A percentile compares a stretch with the other conserved stretches of the same genome.
Evolutionary conservation across 2,329 filamentous ascomycete genomes (phyloP).

Genomic region (Penicillium brevicompactum): DNA sequence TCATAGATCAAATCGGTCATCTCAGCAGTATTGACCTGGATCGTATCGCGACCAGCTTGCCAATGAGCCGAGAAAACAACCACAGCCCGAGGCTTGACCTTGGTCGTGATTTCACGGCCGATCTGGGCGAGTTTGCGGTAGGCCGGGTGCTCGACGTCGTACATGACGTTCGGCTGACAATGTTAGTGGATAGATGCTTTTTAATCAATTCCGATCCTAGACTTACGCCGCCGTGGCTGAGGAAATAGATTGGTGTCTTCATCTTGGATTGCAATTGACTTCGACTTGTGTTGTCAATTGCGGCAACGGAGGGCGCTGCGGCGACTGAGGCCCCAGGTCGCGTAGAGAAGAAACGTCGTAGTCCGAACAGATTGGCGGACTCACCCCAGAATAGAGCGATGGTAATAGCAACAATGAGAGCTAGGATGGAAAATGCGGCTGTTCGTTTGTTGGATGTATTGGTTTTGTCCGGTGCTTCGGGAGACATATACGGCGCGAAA

Average conservation of each 20-base stretch:
- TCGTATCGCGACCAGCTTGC: conserved; percentile 59
- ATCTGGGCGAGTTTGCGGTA: conserved; percentile 66
- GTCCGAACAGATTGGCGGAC: conserved; percentile 31
- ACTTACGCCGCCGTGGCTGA: conserved; percentile 52
- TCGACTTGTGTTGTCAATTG: neutral
- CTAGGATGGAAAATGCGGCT: conserved; percentile 19
- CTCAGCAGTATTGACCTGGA: conserved; percentile 68
- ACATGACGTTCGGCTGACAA: conserved; percentile 63
- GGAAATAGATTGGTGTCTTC: conserved; percentile 55
- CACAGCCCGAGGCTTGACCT: conserved; percentile 70
- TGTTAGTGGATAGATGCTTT: conserved; percentile 4
- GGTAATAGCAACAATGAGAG: conserved; percentile 22
- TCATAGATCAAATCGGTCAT: conserved; percentile 71
- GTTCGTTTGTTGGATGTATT: conserved; percentile 5
- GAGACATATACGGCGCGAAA: conserved; percentile 25
- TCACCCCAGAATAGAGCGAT: conserved; percentile 21
- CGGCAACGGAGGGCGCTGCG: neutral
- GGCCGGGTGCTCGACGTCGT: conserved; percentile 68
- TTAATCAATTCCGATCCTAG: neutral
- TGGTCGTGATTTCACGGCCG: conserved; percentile 69
- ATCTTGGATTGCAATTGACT: conserved; percentile 18
- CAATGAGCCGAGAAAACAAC: conserved; percentile 79
- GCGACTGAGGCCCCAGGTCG: neutral
- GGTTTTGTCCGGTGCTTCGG: conserved; percentile 8
- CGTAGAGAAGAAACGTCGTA: conserved; percentile 26